A percentile compares a stretch with the other conserved stretches of the same genome.
Evolutionary conservation across 768 basidiomycete species (phyloP).

Genomic region (Lenzites betulinus): DNA sequence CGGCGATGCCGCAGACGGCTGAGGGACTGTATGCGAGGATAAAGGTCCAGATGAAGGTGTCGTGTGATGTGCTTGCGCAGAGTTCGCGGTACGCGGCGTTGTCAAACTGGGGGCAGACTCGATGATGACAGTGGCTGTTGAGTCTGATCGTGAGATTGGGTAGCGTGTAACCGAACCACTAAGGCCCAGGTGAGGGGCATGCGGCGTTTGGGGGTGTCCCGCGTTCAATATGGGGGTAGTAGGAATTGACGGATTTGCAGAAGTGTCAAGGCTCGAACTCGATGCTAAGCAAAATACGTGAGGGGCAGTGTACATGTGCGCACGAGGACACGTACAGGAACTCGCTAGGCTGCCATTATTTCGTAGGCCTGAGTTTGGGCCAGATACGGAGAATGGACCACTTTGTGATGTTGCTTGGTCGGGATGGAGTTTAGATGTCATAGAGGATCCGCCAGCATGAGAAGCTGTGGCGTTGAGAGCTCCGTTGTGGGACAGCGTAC

Average conservation of each 20-base stretch:
- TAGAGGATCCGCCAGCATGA: background rate
- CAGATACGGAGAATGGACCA: too few relatives aligned
- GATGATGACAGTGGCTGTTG: constrained; percentile 16
- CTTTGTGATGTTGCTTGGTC: background rate
- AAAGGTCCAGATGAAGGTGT: background rate
- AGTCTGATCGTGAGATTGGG: constrained; percentile 18
- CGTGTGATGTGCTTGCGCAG: background rate
- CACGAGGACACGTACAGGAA: background rate
- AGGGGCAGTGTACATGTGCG: background rate
- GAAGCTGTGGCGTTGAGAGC: background rate
- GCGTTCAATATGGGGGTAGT: constrained; percentile 5
- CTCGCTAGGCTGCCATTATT: background rate
- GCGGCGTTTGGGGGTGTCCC: constrained; percentile 2
- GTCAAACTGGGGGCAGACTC: constrained; percentile 1
- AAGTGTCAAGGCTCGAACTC: constrained; percentile 2
- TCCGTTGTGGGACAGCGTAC: background rate
- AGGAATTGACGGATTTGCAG: background rate
- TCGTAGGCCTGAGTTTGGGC: background rate
- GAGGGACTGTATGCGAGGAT: background rate
- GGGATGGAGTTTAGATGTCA: background rate
- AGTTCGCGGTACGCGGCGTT: background rate
- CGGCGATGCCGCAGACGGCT: background rate
- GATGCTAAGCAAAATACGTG: background rate
- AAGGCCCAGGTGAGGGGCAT: constrained; percentile 13
- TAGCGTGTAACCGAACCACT: constrained; percentile 12